These are phyloP conservation scores for Epichloe glyceriae DNA, from an alignment of 2,329 filamentous ascomycete genomes.

Conservation along the genomic window DNA sequence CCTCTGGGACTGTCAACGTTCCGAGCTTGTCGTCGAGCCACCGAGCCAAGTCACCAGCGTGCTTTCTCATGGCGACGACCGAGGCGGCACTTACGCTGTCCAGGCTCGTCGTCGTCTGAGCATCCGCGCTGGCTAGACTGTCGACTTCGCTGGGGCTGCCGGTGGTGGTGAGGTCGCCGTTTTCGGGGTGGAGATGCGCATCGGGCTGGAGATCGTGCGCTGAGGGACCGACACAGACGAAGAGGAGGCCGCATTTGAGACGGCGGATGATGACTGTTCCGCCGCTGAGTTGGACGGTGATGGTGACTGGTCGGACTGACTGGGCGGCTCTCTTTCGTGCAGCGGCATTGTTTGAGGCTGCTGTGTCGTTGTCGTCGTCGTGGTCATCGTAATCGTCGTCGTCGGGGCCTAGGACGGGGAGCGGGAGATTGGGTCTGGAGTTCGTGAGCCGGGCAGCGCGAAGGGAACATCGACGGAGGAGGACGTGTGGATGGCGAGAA, in stretches of 20 bases:
- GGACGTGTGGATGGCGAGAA: constrained; percentile 44
- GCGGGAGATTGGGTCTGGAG: constrained; percentile 13
- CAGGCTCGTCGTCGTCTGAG: constrained; percentile 29
- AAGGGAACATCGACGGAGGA: constrained; percentile 28
- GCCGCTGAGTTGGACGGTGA: constrained; percentile 46
- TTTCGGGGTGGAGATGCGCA: constrained; percentile 13
- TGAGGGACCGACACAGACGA: constrained; percentile 44
- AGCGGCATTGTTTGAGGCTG: constrained; percentile 1
- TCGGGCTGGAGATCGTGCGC: constrained; percentile 13
- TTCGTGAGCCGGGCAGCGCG: constrained; percentile 25
- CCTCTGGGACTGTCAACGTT: constrained; percentile 38
- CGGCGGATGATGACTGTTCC: constrained; percentile 46
- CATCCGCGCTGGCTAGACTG: constrained; percentile 33
- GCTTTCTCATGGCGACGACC: constrained; percentile 38
- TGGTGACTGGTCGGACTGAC: constrained; percentile 26
- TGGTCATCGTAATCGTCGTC: constrained; percentile 13
- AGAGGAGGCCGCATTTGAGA: constrained; percentile 45
- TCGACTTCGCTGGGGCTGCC: constrained; percentile 31
- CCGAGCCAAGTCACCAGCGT: constrained; percentile 44
- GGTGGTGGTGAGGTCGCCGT: constrained; percentile 21
- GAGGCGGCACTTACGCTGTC: constrained; percentile 29
- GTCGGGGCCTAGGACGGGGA: constrained; percentile 12
- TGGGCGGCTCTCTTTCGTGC: constrained; percentile 3
- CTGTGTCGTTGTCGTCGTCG: background rate
- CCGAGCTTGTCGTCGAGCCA: constrained; percentile 50